Evolutionary conservation across 176 grass and related monocot species (phyloP), one percentile per base, ranked within the genome.

Genomic region (Alopecurus myosuroides): DNA sequence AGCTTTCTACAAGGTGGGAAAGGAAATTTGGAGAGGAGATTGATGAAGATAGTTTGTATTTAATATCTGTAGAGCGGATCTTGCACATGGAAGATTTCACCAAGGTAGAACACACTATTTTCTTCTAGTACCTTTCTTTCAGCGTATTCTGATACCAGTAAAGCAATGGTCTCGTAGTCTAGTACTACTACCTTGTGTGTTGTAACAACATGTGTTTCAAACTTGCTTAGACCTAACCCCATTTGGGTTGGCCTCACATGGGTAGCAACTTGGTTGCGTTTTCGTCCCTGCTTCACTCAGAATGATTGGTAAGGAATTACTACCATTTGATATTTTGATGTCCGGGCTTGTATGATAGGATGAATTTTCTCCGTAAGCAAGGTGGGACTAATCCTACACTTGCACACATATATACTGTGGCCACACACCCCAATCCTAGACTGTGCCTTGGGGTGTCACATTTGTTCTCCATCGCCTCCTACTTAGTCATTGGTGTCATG

Each of bases 81-180:
- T 83, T 95, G 85, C 93, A 98, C 57, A 94, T 92, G 70, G 93
- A 94, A 86, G 89, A 98, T 90, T 94, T 98, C 49, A 94, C 70
- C 37, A 89, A 95, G 93, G 97, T 95, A 95, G 75, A 75, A 40
- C 15, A 45, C 70, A 46, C 14, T 80, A 44, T 62, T 60, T 58
- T 40, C 52, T 52, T 46, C 22, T 76, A 74, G 15, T 62, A 44
- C 25, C 74, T 33, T 68, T 25, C 52, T 84, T 70, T 87, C 22
- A 10, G 25, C 28, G 41, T 57, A 64, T 62, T 51, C 22, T 49
- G 70, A 63, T 42, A 25, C 65, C 51, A 42, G 19, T 53, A 8
- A 88, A 53, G 68, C 0, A 53, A 10, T 2, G 35, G 72, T 15
- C 4, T 64, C 45, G 36, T 78, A 78, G 53, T 85, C 6, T 82